Evolutionary conservation across 805 yeast genomes (phyloP).

Genomic region (Starmerella scarabaei): DNA sequence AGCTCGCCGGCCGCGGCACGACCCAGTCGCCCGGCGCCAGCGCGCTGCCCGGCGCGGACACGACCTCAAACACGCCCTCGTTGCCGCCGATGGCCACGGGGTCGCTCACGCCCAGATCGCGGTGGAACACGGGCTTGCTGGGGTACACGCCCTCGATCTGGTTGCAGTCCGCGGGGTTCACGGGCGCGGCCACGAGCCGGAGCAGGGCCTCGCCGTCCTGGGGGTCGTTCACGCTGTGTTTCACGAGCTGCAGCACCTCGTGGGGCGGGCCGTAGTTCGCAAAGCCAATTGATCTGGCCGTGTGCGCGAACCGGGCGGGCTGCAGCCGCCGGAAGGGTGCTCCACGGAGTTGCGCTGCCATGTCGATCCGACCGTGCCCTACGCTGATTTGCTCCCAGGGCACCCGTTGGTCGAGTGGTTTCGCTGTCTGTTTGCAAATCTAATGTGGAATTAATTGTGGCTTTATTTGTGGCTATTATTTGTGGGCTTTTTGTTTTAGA

Average conservation of each 20-base stretch:
- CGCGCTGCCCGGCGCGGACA: constrained; percentile 20
- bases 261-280: constrained; percentile 46
- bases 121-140: constrained; percentile 47
- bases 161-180: constrained; percentile 82
- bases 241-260: constrained; percentile 28
- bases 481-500: too few relatives aligned
- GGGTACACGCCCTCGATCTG: constrained; percentile 84
- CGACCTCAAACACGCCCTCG: constrained; percentile 81
- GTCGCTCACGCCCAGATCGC: constrained; percentile 37
- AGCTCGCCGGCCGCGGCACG: constrained; percentile 60
- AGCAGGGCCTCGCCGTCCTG: constrained; percentile 37
- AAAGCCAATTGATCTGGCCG: constrained; percentile 42
- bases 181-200: constrained; percentile 63
- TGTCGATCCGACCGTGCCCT: too few relatives aligned
- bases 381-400: too few relatives aligned
- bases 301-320: constrained; percentile 17
- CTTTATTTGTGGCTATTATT: too few relatives aligned
- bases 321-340: too few relatives aligned
- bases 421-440: too few relatives aligned
- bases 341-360: too few relatives aligned
- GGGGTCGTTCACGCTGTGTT: constrained; percentile 28
- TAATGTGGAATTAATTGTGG: too few relatives aligned
- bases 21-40: constrained; percentile 74
- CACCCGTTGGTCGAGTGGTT: too few relatives aligned
- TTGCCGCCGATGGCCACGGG: constrained; percentile 85